Base-by-base conservation (phyloP, 352 stramenopile genomes). In the Pythium utonaiense region DNA sequence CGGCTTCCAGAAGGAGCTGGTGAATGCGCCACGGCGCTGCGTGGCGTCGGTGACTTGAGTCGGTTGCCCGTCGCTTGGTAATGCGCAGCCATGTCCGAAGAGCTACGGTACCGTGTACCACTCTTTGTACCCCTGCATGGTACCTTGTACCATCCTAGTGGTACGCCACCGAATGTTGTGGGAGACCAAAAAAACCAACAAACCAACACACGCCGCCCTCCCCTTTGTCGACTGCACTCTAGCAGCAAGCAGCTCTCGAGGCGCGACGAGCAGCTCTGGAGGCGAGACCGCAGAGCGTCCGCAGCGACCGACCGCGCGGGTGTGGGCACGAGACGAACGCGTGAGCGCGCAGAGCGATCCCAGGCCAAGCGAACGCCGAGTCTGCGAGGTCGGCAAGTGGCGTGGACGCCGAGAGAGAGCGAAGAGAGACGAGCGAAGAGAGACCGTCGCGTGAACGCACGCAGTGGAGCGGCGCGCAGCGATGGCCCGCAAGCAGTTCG, bases 401-500 rank as follows among this genome's bases (percentile, higher is more conserved):
- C 13, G 44, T 57, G 33, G 38, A 57, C 5, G 34, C 28, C 47
- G 57, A 62, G 55, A 49, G 6, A 31, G 28, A 24, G 13, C 6
- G 13, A 9, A 10, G 9, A 14, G 17, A 19, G 19, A 62, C 28
- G 28, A 5, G 28, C 5, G 28, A 47, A 27, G 16, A 47, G 40
- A 27, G 36, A 22, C 36, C 36, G 8, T 22, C 36, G 12, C n/a
- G n/a, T n/a, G n/a, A 21, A 17, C 17, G 36, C 14, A 44, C 6
- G 6, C n/a, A 47, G 40, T 25, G 19, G 36, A 47, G 16, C 25
- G 1, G 6, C 3, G 10, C 9, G 27, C 7, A n/a, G 50, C 47
- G 48, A 93, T 93, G 83, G 83, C 83, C 38, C 79, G 86, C 57
- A 88, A 89, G 67, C 84, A 89, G 68, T 91, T 93, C 56, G 83